A percentile compares a stretch with the other conserved stretches of the same genome.
Conservation (phyloP, 2,329 filamentous ascomycete genomes). For the Zymoseptoria pseudotritici region DNA sequence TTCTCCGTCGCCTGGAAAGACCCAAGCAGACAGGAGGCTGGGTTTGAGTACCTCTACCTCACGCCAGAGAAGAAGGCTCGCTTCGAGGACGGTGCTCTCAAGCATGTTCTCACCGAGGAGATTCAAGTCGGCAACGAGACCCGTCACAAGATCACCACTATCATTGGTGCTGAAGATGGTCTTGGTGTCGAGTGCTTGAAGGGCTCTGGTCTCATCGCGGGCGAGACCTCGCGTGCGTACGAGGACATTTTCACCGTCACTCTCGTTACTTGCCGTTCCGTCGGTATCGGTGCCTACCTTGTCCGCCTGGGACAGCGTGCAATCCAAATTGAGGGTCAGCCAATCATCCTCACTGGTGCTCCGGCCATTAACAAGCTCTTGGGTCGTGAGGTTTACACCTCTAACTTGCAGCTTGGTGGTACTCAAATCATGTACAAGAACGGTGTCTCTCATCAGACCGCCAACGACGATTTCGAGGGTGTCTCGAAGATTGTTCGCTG, state of each 20-base stretch:
- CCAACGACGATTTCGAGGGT: slow-evolving; percentile 94
- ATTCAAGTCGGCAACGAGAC: slow-evolving; percentile 80
- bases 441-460: slow-evolving; percentile 98
- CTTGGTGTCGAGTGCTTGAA: slow-evolving; percentile 96
- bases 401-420: slow-evolving; percentile 96
- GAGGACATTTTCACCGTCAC: slow-evolving; percentile 99
- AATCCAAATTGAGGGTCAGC: slow-evolving; percentile 97
- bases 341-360: slow-evolving; percentile 96
- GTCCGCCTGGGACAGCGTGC: slow-evolving; percentile 97
- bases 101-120: slow-evolving; percentile 80
- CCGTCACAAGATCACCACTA: slow-evolving; percentile 86
- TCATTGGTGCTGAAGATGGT: slow-evolving; percentile 88
- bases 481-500: slow-evolving; percentile 96
- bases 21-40: slow-evolving; percentile 66
- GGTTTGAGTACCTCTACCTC: slow-evolving; percentile 96
- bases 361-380: slow-evolving; percentile 97
- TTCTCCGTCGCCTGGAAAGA: slow-evolving; percentile 98
- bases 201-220: slow-evolving; percentile 95
- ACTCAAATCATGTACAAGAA: slow-evolving; percentile 99
- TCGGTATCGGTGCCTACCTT: slow-evolving; percentile 98
- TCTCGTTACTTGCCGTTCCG: slow-evolving; percentile 92
- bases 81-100: slow-evolving; percentile 69
- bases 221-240: slow-evolving; percentile 92
- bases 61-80: slow-evolving; percentile 77
- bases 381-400: slow-evolving; percentile 96